Percentiles rank a stretch among this genome's conserved stretches.
Evolutionary conservation across 129 eudicot species (phyloP).

Genomic region (Silybum marianum): DNA sequence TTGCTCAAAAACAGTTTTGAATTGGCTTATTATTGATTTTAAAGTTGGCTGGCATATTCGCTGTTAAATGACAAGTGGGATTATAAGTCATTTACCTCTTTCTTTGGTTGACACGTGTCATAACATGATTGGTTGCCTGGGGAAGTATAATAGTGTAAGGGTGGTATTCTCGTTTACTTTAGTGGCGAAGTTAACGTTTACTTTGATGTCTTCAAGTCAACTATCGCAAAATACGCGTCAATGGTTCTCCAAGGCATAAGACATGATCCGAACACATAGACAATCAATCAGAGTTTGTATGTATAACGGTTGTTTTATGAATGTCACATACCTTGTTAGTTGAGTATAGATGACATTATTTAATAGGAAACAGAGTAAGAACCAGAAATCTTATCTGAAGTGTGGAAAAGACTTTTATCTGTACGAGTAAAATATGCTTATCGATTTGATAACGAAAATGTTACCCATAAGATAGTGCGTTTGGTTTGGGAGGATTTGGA

Average conservation of each 20-base stretch:
- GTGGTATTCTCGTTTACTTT: conserved; percentile 9
- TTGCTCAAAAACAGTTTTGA: conserved; percentile 3
- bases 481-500: too few relatives aligned
- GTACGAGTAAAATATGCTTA: too few relatives aligned
- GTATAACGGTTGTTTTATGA: not conserved
- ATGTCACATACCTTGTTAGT: not conserved
- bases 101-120: not conserved
- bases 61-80: conserved; percentile 8
- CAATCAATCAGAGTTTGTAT: not conserved
- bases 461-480: too few relatives aligned
- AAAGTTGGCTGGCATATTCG: not conserved
- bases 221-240: not conserved
- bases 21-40: not conserved
- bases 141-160: not conserved
- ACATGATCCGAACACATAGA: not conserved
- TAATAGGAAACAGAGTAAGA: too few relatives aligned
- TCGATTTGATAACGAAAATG: too few relatives aligned
- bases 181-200: conserved; percentile 20
- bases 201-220: conserved; percentile 17
- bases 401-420: not conserved
- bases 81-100: not conserved
- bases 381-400: too few relatives aligned
- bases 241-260: not conserved
- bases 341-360: too few relatives aligned
- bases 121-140: not conserved